These are phyloP conservation scores for Clitopilus hobsonii DNA, from an alignment of 768 basidiomycete species.

Conservation along the genomic window DNA sequence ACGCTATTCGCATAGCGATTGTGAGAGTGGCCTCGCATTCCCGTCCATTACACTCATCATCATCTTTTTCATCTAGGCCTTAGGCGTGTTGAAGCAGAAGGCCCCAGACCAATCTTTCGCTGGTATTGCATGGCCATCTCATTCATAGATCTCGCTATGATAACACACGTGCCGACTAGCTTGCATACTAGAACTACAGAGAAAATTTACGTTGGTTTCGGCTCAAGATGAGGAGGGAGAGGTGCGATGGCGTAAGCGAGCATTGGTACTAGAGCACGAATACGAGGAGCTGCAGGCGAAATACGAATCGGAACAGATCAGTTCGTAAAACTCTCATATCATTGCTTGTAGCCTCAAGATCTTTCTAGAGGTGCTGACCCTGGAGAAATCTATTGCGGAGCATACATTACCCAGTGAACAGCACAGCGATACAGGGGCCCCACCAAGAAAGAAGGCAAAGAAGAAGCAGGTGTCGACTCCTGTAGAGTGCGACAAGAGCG, in stretches of 20 bases:
- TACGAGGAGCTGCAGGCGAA: conserved; percentile 29
- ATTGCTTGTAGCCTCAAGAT: conserved; percentile 5
- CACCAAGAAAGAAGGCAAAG: neutral
- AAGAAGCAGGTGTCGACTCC: too few species aligned
- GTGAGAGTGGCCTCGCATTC: too few species aligned
- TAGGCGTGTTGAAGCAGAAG: conserved; percentile 41
- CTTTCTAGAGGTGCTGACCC: neutral
- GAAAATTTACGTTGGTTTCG: neutral
- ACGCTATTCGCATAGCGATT: conserved; percentile 35
- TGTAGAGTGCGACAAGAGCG: too few species aligned
- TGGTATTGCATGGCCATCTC: conserved; percentile 30
- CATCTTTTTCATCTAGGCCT: too few species aligned
- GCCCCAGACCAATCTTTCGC: conserved; percentile 34
- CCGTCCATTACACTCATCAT: too few species aligned
- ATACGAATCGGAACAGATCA: conserved; percentile 36
- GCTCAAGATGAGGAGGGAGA: conserved; percentile 13
- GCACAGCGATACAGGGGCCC: too few species aligned
- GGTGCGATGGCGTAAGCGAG: conserved; percentile 34
- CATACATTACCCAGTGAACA: neutral
- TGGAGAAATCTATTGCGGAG: neutral
- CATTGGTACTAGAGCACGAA: conserved; percentile 36
- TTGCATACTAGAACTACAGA: conserved; percentile 37
- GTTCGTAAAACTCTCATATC: conserved; percentile 19
- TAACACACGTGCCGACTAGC: conserved; percentile 24
- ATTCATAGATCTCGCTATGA: too few species aligned